Percentiles rank a stretch among this genome's conserved stretches.
phyloP scores from a whole-genome alignment of 2,329 filamentous ascomycete genomes.

The Chrysoporthe cubensis region DNA sequence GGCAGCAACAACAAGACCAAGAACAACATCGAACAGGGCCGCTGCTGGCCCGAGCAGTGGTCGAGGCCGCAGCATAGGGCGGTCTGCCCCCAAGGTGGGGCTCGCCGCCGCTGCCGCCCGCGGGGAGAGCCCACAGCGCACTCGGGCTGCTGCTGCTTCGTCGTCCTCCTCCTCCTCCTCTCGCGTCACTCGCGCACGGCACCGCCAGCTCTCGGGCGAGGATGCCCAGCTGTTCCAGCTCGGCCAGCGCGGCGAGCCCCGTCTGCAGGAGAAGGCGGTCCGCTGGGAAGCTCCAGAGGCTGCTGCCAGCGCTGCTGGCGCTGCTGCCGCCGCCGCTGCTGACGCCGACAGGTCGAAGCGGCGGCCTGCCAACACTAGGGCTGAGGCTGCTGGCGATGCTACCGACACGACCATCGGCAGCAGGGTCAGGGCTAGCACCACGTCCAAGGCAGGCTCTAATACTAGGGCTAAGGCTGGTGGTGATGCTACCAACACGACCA shows the following conservation, averaged over 20 bases:
- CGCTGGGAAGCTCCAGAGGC: too few species aligned
- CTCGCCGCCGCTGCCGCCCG: not conserved
- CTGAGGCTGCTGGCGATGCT: too few species aligned
- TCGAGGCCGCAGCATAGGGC: not conserved
- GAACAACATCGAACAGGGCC: not conserved
- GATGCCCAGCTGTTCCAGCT: constrained; percentile 15
- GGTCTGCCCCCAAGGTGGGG: not conserved
- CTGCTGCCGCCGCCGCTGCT: too few species aligned
- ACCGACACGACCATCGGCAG: too few species aligned
- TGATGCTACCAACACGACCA: not conserved
- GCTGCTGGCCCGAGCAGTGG: not conserved
- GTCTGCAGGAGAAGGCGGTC: constrained; percentile 2
- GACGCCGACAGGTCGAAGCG: too few species aligned
- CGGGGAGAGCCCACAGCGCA: too few species aligned
- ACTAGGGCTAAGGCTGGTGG: not conserved
- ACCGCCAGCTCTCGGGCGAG: constrained; percentile 8
- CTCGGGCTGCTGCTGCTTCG: not conserved
- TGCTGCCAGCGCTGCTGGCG: too few species aligned
- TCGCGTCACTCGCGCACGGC: constrained; percentile 12
- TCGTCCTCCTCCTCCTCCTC: not conserved
- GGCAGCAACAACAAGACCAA: too few species aligned
- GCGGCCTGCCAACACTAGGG: too few species aligned
- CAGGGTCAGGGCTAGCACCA: too few species aligned
- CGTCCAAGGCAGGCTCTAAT: too few species aligned
- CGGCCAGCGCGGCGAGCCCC: constrained; percentile 6